These are phyloP conservation scores for Lasiosphaeris hirsuta DNA, from an alignment of 495 filamentous ascomycete genomes.

Conservation along the genomic window DNA sequence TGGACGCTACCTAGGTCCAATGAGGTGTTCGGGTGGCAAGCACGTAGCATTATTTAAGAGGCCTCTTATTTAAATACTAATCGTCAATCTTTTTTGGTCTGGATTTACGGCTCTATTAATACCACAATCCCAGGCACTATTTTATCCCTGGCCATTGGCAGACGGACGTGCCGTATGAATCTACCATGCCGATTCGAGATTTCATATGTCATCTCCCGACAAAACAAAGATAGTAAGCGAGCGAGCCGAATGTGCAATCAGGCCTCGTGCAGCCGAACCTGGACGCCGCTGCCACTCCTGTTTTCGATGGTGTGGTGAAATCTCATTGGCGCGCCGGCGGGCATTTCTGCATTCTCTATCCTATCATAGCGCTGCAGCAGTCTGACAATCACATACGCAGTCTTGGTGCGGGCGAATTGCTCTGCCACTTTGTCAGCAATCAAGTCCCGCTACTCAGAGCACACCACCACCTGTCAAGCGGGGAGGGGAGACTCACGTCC, in stretches of 20 bases:
- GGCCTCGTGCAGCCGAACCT: constrained; percentile 36
- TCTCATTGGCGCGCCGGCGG: constrained; percentile 29
- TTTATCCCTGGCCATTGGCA: no score
- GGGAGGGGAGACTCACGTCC: constrained; percentile 23
- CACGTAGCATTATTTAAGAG: no score
- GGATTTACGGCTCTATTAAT: no score
- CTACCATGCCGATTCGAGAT: no score
- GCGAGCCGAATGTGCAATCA: constrained; percentile 1
- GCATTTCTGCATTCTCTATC: constrained; percentile 35
- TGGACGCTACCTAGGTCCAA: no score
- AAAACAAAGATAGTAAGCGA: not conserved
- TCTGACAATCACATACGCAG: constrained; percentile 40
- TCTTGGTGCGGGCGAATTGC: constrained; percentile 43
- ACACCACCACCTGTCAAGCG: not conserved
- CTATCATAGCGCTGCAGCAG: constrained; percentile 45
- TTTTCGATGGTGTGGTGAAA: constrained; percentile 49
- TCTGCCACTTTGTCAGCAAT: constrained; percentile 23
- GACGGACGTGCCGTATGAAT: no score
- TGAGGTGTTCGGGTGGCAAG: no score
- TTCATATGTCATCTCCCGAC: no score
- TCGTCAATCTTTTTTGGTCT: no score
- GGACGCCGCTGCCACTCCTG: constrained; percentile 43
- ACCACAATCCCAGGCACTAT: no score
- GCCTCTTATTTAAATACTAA: no score
- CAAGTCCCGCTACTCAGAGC: not conserved